phyloP scores from a whole-genome alignment of 108 stramenopile genomes.

The Fragilaria radians region DNA sequence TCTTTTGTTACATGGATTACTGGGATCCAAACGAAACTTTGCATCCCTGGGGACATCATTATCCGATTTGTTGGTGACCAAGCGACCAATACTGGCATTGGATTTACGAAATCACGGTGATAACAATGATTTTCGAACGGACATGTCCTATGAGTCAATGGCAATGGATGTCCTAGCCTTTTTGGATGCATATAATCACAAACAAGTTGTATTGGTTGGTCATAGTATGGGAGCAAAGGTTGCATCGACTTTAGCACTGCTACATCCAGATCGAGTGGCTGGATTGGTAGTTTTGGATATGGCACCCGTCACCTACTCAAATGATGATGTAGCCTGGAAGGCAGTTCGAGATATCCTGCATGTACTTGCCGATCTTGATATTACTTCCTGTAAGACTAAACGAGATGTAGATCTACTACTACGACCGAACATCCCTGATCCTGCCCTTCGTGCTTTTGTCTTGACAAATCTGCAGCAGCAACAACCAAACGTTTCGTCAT shows the following conservation, averaged over 20 bases:
- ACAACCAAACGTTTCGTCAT: no score
- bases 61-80: constrained; percentile 50
- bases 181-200: constrained; percentile 44
- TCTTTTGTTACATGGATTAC: constrained; percentile 87
- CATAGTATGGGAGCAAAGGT: constrained; percentile 97
- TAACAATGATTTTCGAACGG: constrained; percentile 39
- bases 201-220: constrained; percentile 70
- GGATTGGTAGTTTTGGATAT: constrained; percentile 90
- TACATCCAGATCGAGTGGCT: constrained; percentile 70
- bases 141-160: constrained; percentile 85
- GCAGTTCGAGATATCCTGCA: constrained; percentile 79
- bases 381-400: constrained; percentile 17
- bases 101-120: constrained; percentile 94
- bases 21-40: constrained; percentile 93
- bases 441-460: constrained; percentile 81
- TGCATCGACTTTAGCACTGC: constrained; percentile 67
- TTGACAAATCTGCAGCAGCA: constrained; percentile 57
- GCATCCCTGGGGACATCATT: constrained; percentile 67
- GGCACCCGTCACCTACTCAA: constrained; percentile 75
- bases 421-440: constrained; percentile 62
- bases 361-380: constrained; percentile 17
- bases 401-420: constrained; percentile 53
- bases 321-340: constrained; percentile 61
- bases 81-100: constrained; percentile 54
- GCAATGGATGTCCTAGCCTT: constrained; percentile 79